Base-by-base conservation (phyloP, 202 grass and related monocot species). In the Dendrocalamus latiflorus region DNA sequence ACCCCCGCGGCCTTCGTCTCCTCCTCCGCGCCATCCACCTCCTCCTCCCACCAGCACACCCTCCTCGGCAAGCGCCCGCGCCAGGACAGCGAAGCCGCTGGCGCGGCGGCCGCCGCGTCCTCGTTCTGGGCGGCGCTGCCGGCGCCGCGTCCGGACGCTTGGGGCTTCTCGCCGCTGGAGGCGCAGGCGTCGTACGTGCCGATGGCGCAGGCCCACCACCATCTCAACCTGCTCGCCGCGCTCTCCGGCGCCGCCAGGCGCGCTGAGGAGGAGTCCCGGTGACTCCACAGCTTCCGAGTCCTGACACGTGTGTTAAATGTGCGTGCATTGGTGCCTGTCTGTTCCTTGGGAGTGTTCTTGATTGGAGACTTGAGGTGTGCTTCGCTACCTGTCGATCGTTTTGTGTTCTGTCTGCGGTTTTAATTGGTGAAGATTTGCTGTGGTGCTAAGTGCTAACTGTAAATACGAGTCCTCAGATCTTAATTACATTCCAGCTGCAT, bases 1-100 rank as follows among this genome's bases (percentile, higher is more conserved):
- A 89, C 83, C 5, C 96, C 96, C 26, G 93, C 96, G 66, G 79
- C 91, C 83, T 99, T 99, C 82, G 90, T 92, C 37, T 95, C 91
- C 65, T 89, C 92, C 70, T 91, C 89, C 76, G 88, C 74, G 25
- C 92, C 95, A n/a, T 90, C 91, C 48, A 83, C 93, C 39, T 87
- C 92, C 48, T 71, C 83, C 22, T 65, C 63, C 14, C 15, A 66
- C 77, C 82, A 74, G 17, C 26, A 76, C 44, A 82, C 30, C 43
- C 43, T 90, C 84, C 84, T 86, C 43, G 88, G 88, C 68, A 90
- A 90, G 74, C 88, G 88, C 67, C 79, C 43, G 36, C 79, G 84
- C 61, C 74, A 83, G 43, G 64, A 81, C 12, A 49, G 2, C 47
- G 20, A 4, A 44, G 68, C 22, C n/a, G 60, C 2, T 3, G 2